Evolutionary conservation across 306 rosid genomes (phyloP), one percentile per base, ranked within the genome.

Genomic region (Medicago arabica): DNA sequence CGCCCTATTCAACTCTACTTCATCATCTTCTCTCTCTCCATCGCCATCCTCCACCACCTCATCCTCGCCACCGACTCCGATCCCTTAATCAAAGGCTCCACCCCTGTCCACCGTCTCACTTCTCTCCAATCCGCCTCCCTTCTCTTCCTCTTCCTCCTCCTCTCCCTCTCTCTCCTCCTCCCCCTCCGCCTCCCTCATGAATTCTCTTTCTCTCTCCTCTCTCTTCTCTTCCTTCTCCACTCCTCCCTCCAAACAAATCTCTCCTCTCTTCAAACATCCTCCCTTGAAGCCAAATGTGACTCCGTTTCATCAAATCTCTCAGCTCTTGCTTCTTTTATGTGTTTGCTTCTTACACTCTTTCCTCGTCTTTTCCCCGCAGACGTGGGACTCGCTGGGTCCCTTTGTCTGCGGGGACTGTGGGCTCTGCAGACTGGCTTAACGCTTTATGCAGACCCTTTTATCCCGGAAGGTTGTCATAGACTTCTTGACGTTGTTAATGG

Each of bases 381-480:
- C 23, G 78, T 75, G 1, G 90, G 84, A 1, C 79, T 95, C 69
- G 87, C 88, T 9, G 96, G 87, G 0, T 13, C 86, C 1, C 11
- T 95, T 58, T 85, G 86, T 83, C 88, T 95, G 53, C 96, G 85
- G 49, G 97, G 96, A 1, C 86, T 95, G 0, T 95, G 99, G 99
- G 83, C 77, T 1, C 78, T 95, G 2, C 99, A 95, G 67, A 90
- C 91, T 0, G 99, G 99, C 0, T 87, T 95, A 36, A 85, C 97
- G 14, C 97, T 95, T 9, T 80, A 92, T 65, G 97, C 88, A 0
- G 97, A 95, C 0, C 88, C 96, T 5, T 95, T 95, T 81, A 92
- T 95, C 40, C 97, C 99, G 0, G 97, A 95, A 8, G 99, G 99
- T 0, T 95, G 99, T 75, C 97, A 95, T 76, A 80, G 90, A 43